Percentiles rank a stretch among this genome's conserved stretches.
Conservation (phyloP, 768 basidiomycete genomes). For the Russula sp. region DNA sequence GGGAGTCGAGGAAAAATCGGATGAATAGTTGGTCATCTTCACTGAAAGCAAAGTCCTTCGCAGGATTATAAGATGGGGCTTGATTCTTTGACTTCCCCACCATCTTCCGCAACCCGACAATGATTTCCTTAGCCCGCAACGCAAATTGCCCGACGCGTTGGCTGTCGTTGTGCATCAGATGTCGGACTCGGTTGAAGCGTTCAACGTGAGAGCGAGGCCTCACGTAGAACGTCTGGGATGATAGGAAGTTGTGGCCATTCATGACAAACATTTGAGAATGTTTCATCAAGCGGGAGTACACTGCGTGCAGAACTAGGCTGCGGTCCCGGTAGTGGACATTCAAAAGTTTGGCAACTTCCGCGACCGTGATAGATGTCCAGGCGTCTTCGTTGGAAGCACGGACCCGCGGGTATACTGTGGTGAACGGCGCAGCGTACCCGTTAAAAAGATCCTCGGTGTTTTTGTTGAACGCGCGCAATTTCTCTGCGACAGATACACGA, state of each 20-base stretch:
- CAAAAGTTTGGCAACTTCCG: slow-evolving; percentile 40
- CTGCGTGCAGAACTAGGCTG: slow-evolving; percentile 39
- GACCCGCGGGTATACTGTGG: slow-evolving; percentile 37
- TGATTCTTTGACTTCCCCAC: slow-evolving; percentile 7
- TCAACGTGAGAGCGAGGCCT: slow-evolving; percentile 54
- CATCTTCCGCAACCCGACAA: slow-evolving; percentile 22
- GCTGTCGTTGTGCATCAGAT: slow-evolving; percentile 39
- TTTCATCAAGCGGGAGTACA: slow-evolving; percentile 62
- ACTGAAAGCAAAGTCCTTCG: slow-evolving; percentile 37
- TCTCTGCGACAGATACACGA: slow-evolving; percentile 55
- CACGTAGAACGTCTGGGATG: slow-evolving; percentile 48
- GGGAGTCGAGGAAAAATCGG: slow-evolving; percentile 47
- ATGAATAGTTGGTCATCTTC: slow-evolving; percentile 50
- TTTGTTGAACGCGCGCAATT: slow-evolving; percentile 47
- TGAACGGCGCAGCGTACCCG: slow-evolving; percentile 28
- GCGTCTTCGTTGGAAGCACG: slow-evolving; percentile 38
- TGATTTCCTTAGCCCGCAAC: slow-evolving; percentile 40
- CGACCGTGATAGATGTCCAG: slow-evolving; percentile 51
- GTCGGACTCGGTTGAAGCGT: slow-evolving; percentile 40
- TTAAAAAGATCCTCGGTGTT: slow-evolving; percentile 37
- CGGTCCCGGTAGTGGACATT: slow-evolving; percentile 10
- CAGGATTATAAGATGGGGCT: slow-evolving; percentile 28
- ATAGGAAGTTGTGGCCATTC: slow-evolving; percentile 37
- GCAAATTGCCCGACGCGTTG: slow-evolving; percentile 43
- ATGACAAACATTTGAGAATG: slow-evolving; percentile 47